These are phyloP conservation scores for Haplosporangium sp. DNA, from an alignment of 371 early-diverging fungal genomes.

Conservation along the genomic window DNA sequence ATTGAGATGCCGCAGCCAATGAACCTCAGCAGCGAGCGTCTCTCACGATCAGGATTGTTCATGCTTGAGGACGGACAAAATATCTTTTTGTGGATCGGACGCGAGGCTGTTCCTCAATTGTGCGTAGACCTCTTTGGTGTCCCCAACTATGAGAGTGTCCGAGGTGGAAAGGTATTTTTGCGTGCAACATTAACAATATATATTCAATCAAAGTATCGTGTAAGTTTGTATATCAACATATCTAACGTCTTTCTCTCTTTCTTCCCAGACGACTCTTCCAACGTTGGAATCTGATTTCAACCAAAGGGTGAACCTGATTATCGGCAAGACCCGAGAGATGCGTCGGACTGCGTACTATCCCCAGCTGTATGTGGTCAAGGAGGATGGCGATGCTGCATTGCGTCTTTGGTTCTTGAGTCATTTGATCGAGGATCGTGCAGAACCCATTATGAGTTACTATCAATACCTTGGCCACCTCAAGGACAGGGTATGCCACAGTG, in stretches of 20 bases:
- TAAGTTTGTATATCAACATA: too few species aligned
- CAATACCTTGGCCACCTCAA: conserved; percentile 79
- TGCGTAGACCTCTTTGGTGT: conserved; percentile 77
- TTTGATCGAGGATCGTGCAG: conserved; percentile 93
- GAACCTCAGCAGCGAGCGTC: conserved; percentile 86
- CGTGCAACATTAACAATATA: neutral
- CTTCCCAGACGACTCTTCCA: conserved; percentile 62
- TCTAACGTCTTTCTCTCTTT: neutral
- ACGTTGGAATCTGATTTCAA: conserved; percentile 67
- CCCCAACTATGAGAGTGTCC: conserved; percentile 66
- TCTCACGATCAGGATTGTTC: conserved; percentile 87
- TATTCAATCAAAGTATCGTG: neutral
- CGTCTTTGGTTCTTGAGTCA: conserved; percentile 88
- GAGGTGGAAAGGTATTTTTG: conserved; percentile 66
- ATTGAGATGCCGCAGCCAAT: conserved; percentile 78
- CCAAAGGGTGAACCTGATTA: conserved; percentile 66
- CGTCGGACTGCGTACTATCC: conserved; percentile 71
- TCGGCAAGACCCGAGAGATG: conserved; percentile 70
- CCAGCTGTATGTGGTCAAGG: conserved; percentile 84
- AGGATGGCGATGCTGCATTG: conserved; percentile 91
- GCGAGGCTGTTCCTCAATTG: conserved; percentile 80
- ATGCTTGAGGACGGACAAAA: conserved; percentile 86
- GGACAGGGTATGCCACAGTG: conserved; percentile 59
- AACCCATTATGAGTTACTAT: conserved; percentile 84
- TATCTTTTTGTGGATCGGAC: conserved; percentile 91